phyloP scores from a whole-genome alignment of 208 protist species.

The Wallacemonas sp. region DNA sequence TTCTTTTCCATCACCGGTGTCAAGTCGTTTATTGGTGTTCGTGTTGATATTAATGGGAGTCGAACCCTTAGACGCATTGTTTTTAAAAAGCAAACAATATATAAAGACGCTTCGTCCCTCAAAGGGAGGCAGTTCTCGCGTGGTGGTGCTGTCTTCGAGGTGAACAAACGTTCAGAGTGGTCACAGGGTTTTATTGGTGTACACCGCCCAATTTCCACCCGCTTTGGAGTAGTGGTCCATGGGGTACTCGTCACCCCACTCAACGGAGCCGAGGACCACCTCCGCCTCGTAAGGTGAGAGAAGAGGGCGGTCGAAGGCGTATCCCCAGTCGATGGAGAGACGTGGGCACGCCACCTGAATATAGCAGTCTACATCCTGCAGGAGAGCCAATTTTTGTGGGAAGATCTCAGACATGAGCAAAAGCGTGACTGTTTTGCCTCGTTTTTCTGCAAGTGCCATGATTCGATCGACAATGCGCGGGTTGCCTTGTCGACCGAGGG shows the following conservation, averaged over 20 bases:
- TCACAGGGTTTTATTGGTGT: constrained; percentile 79
- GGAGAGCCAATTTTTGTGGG: constrained; percentile 92
- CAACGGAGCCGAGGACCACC: constrained; percentile 87
- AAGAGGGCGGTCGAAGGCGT: constrained; percentile 95
- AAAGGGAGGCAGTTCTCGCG: too few relatives aligned
- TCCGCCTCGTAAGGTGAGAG: constrained; percentile 97
- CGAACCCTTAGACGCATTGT: too few relatives aligned
- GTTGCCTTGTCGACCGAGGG: constrained; percentile 97
- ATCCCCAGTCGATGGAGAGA: constrained; percentile 99
- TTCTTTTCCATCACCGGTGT: too few relatives aligned
- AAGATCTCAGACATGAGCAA: constrained; percentile 98
- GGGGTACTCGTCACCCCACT: constrained; percentile 93
- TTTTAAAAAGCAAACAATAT: too few relatives aligned
- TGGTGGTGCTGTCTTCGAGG: too few relatives aligned
- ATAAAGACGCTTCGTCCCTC: too few relatives aligned
- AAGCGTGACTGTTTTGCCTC: constrained; percentile 75
- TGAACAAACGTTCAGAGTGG: not conserved
- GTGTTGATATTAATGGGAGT: too few relatives aligned
- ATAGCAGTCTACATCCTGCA: constrained; percentile 94
- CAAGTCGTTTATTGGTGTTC: too few relatives aligned
- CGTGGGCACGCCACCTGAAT: constrained; percentile 98
- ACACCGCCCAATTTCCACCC: constrained; percentile 94
- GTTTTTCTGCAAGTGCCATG: constrained; percentile 67
- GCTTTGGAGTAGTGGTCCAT: constrained; percentile 97
- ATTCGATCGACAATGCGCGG: constrained; percentile 93